These are phyloP conservation scores for Echinochloa phyllopogon DNA, from an alignment of 176 grass and related monocot species.

Conservation along the genomic window DNA sequence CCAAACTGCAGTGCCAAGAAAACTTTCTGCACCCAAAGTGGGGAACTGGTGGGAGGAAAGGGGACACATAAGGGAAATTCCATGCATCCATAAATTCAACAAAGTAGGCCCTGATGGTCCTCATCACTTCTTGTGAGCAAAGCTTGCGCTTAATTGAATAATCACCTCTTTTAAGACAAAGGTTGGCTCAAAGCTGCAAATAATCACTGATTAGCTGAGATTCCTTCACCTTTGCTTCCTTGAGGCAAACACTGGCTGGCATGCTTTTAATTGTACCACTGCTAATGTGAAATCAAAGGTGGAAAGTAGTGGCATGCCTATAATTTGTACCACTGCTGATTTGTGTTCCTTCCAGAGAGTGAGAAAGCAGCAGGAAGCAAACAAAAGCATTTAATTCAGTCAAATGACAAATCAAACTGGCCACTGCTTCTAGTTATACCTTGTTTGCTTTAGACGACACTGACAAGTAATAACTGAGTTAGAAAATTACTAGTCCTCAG, in stretches of 20 bases:
- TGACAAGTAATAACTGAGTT: neutral
- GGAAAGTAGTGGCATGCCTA: constrained; percentile 15
- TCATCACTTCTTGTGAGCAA: constrained; percentile 1
- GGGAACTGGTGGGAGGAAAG: constrained; percentile 47
- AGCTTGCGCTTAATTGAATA: constrained; percentile 2
- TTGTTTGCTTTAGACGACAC: neutral
- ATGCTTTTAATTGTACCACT: constrained; percentile 8
- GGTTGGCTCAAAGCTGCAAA: neutral
- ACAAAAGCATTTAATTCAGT: constrained; percentile 1
- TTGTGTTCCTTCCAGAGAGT: neutral
- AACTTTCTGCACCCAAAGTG: constrained; percentile 50
- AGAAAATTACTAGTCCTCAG: neutral
- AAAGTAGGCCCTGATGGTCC: constrained; percentile 29
- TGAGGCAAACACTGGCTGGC: constrained; percentile 42
- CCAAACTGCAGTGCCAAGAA: constrained; percentile 24
- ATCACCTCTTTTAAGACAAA: neutral
- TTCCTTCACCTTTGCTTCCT: constrained; percentile 46
- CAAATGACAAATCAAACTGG: neutral
- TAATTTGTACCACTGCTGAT: constrained; percentile 6
- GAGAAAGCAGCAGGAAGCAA: constrained; percentile 15
- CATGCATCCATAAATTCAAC: constrained; percentile 27
- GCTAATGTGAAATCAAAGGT: constrained; percentile 46
- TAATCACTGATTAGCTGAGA: neutral
- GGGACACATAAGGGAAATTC: constrained; percentile 12
- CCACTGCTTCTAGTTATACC: neutral